These are phyloP conservation scores for Exophiala sideris DNA, from an alignment of 2,329 filamentous ascomycete genomes.

Conservation along the genomic window DNA sequence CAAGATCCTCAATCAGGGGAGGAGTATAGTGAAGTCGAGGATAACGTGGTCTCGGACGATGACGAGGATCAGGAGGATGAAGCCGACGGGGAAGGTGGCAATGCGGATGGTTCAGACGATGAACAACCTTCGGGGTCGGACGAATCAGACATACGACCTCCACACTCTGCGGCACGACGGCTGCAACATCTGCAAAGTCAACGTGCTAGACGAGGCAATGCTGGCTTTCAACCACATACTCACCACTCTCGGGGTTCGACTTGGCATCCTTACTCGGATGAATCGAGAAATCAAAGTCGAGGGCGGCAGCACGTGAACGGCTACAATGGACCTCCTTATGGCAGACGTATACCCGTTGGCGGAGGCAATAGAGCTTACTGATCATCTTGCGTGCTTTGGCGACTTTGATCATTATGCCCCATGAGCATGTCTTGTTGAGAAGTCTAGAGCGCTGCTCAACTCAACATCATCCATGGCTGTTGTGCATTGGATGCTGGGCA, in stretches of 20 bases:
- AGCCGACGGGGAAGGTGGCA: not conserved
- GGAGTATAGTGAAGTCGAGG: not conserved
- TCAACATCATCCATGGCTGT: no score
- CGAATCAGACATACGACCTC: slow-evolving; percentile 23
- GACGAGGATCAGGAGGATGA: not conserved
- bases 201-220: slow-evolving; percentile 16
- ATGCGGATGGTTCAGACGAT: slow-evolving; percentile 7
- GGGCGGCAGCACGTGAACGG: not conserved
- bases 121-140: slow-evolving; percentile 14
- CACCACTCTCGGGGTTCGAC: not conserved
- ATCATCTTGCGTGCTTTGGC: not conserved
- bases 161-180: slow-evolving; percentile 18
- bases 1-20: not conserved
- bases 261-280: not conserved
- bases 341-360: slow-evolving; percentile 5
- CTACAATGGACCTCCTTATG: not conserved
- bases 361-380: not conserved
- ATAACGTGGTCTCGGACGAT: not conserved
- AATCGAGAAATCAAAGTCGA: not conserved
- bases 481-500: not conserved
- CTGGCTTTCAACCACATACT: not conserved
- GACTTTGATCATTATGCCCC: not conserved
- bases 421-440: not conserved
- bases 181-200: slow-evolving; percentile 18
- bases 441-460: no score